Base-by-base conservation (phyloP, 192 early-diverging fungal genomes). In the Lobosporangium transversale region DNA sequence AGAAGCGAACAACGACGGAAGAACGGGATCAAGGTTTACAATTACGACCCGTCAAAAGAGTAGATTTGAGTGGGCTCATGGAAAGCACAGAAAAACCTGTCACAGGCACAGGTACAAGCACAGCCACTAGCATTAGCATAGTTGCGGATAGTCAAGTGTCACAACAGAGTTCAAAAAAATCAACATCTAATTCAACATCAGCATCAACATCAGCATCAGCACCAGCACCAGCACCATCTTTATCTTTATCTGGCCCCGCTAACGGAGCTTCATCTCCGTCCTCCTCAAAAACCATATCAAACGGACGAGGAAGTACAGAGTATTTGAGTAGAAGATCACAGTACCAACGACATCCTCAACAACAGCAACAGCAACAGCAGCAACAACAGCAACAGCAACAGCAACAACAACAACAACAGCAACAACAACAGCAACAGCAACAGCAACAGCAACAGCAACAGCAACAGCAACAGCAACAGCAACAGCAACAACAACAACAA, bases 11-110 rank as follows among this genome's bases (percentile, higher is more conserved):
- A 9, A 33, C 58, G n/a, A 42, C 51, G 7, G 57, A 61, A 0
- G 67, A 69, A 20, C 24, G 50, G 24, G 67, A 69, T 53, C 51
- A 42, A 17, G 67, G 67, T 17, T 35, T 69, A 14, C 67, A 69
- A 11, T 27, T 69, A 23, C 58, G 67, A 15, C 58, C 67, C 3
- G 58, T 69, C n/a, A 59, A 69, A 37, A n/a, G 58, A 9, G 26
- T 51, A 21, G 58, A 50, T 20, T 20, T 29, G 54, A 58, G 40
- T 53, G 48, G 48, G 4, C 26, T 50, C 9, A n/a, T n/a, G n/a
- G 55, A 68, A 24, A 32, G 31, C 29, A 27, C 32, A 4, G 56
- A 40, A 18, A 18, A 42, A 27, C 31, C 36, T 14, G 7, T 40
- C 37, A 14, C 37, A 40, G 14, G 37, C 37, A 40, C 37, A 40